Conservation (phyloP, 148 eudicot species). For the Pouteria glomerata region DNA sequence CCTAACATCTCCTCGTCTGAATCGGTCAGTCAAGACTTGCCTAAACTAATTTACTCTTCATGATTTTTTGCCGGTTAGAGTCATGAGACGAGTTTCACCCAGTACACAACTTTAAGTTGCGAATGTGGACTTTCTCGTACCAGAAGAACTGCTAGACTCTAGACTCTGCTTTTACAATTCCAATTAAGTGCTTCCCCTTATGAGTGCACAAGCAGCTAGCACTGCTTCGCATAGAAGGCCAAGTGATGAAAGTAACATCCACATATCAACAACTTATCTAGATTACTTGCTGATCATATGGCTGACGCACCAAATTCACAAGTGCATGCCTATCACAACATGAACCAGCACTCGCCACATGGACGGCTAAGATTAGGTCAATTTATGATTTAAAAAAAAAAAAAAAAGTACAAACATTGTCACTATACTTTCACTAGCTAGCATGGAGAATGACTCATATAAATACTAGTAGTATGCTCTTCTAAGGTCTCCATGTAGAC, state of each 20-base stretch:
- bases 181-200: neutral
- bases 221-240: constrained; percentile 2
- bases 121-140: too few relatives aligned
- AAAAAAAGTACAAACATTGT: constrained; percentile 27
- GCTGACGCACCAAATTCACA: constrained; percentile 52
- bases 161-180: neutral
- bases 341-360: constrained; percentile 37
- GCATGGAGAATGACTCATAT: constrained; percentile 18
- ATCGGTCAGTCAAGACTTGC: too few relatives aligned
- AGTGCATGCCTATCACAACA: constrained; percentile 40
- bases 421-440: too few relatives aligned
- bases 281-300: constrained; percentile 34
- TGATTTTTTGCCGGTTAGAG: too few relatives aligned
- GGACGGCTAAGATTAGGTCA: constrained; percentile 58
- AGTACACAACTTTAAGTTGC: too few relatives aligned
- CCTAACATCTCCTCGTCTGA: too few relatives aligned
- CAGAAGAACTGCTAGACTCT: too few relatives aligned
- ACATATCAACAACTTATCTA: constrained; percentile 51
- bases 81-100: too few relatives aligned
- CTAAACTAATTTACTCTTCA: too few relatives aligned
- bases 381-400: constrained; percentile 24
- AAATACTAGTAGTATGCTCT: constrained; percentile 19
- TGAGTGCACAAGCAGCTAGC: neutral
- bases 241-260: constrained; percentile 28
- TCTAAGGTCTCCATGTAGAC: constrained; percentile 12